Percentiles rank a stretch among this genome's conserved stretches.
These are phyloP conservation scores for Parmales sp. DNA, from an alignment of 108 stramenopile species.

Conservation along the genomic window DNA sequence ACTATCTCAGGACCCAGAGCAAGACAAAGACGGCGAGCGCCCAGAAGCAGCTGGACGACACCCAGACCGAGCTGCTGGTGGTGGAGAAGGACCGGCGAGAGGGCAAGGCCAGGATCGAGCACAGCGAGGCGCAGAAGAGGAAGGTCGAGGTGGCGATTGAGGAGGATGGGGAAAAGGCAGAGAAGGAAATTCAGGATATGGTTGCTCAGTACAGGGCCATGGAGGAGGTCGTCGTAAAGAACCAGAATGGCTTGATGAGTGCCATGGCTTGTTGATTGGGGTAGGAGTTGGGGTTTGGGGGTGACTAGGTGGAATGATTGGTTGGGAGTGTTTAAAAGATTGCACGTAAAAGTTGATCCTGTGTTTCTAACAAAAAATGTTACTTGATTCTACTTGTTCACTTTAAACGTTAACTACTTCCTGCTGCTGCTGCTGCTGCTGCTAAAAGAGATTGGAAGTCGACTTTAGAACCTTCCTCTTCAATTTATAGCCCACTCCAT, in stretches of 20 bases:
- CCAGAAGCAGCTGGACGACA: constrained; percentile 39
- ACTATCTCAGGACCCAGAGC: constrained; percentile 34
- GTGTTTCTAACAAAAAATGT: too few relatives aligned
- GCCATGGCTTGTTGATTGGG: too few relatives aligned
- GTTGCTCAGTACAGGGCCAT: constrained; percentile 31
- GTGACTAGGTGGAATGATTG: too few relatives aligned
- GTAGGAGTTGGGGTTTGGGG: too few relatives aligned
- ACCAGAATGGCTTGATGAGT: constrained; percentile 28
- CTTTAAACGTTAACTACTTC: too few relatives aligned
- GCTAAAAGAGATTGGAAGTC: too few relatives aligned
- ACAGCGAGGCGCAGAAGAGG: constrained; percentile 51
- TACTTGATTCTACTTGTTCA: too few relatives aligned
- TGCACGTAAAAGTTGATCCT: too few relatives aligned
- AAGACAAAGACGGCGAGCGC: constrained; percentile 42
- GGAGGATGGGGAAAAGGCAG: constrained; percentile 32
- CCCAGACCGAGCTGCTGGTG: constrained; percentile 38
- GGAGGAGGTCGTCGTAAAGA: constrained; percentile 25
- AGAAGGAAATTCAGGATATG: constrained; percentile 29
- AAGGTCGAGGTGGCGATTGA: constrained; percentile 46
- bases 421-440: too few relatives aligned
- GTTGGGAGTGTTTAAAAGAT: too few relatives aligned
- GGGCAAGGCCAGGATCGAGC: constrained; percentile 57
- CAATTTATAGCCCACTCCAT: too few relatives aligned
- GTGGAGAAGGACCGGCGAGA: constrained; percentile 69
- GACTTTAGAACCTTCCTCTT: too few relatives aligned